Evolutionary conservation across 1,284 basidiomycete genomes (phyloP).

Genomic region (Sporisorium exsertum): DNA sequence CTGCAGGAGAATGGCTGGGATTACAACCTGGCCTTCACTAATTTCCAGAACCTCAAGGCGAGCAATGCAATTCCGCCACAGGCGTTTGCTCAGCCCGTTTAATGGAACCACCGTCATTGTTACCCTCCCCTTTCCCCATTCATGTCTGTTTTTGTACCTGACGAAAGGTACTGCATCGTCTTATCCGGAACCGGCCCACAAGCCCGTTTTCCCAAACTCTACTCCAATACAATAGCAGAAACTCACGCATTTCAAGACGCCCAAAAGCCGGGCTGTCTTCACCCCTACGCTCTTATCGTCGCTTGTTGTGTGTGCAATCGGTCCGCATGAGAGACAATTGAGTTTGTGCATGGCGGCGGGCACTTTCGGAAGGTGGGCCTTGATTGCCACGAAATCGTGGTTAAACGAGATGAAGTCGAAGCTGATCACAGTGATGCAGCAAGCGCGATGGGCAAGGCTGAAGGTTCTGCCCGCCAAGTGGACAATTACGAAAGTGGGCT

Average conservation of each 20-base stretch:
- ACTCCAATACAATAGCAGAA: slow-evolving; percentile 1
- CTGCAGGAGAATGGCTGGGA: slow-evolving; percentile 70
- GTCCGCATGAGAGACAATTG: no score
- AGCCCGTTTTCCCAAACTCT: neutral
- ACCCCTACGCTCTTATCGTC: neutral
- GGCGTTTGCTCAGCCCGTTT: slow-evolving; percentile 45
- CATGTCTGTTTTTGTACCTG: neutral
- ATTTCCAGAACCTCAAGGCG: slow-evolving; percentile 67
- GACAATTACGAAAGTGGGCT: neutral
- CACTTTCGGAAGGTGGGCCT: neutral
- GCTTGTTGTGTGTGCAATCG: neutral
- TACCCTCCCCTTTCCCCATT: neutral
- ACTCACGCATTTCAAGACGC: neutral
- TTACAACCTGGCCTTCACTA: slow-evolving; percentile 61
- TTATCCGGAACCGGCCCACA: neutral
- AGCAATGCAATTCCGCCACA: slow-evolving; percentile 54
- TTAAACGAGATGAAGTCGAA: neutral
- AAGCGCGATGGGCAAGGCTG: no score
- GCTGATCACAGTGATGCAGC: neutral
- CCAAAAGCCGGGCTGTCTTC: neutral
- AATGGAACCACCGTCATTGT: neutral
- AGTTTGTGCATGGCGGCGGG: no score
- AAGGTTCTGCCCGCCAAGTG: neutral
- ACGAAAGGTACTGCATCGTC: slow-evolving; percentile 1
- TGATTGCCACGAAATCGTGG: neutral